phyloP scores from a whole-genome alignment of 495 filamentous ascomycete species.

The Trichoderma asperelloides region DNA sequence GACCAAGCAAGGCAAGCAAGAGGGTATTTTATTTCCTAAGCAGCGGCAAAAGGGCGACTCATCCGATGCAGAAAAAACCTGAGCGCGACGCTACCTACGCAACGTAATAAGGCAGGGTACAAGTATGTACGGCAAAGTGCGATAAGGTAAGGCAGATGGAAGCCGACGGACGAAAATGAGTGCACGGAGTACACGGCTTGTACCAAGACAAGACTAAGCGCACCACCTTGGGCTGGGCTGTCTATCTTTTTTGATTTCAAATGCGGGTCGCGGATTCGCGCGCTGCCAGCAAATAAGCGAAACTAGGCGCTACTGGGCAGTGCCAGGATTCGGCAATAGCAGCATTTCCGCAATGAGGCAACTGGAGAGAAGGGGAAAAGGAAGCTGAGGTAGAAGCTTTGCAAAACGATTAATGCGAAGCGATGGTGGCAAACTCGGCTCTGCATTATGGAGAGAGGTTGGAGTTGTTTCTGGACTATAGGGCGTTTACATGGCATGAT shows the following conservation, averaged over 20 bases:
- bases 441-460: neutral
- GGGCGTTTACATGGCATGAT: neutral
- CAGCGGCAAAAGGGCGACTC: no score
- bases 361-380: neutral
- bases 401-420: neutral
- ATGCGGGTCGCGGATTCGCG: slow-evolving; percentile 6
- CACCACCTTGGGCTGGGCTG: neutral
- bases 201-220: neutral
- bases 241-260: slow-evolving; percentile 1
- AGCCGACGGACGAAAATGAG: neutral
- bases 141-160: slow-evolving; percentile 2
- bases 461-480: neutral
- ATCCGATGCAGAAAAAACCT: neutral
- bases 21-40: no score
- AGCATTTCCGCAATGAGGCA: neutral
- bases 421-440: no score
- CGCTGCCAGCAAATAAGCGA: slow-evolving; percentile 2
- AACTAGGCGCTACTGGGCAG: slow-evolving; percentile 1
- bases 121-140: neutral
- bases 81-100: neutral
- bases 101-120: neutral
- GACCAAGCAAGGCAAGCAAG: neutral
- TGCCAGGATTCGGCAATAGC: neutral
- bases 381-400: neutral
- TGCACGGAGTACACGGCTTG: neutral